Percentiles rank a stretch among this genome's conserved stretches.
These are phyloP conservation scores for Zygosaccharomyces pseudorouxii DNA, from an alignment of 805 yeast species.

Conservation along the genomic window DNA sequence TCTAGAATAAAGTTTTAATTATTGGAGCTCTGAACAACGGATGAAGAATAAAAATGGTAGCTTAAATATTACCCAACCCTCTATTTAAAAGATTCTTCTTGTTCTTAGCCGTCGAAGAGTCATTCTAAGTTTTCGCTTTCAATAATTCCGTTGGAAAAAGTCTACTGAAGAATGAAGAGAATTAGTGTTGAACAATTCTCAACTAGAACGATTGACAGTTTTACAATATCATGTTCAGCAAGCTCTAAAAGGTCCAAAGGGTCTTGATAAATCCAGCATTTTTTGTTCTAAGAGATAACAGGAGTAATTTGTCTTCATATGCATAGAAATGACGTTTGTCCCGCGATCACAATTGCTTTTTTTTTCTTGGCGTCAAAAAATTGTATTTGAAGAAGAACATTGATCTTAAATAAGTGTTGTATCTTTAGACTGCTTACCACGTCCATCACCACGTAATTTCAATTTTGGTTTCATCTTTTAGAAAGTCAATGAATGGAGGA, in stretches of 20 bases:
- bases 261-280: background rate
- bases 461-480: no score
- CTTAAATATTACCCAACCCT: background rate
- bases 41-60: no score
- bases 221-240: background rate
- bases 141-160: conserved; percentile 14
- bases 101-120: conserved; percentile 8
- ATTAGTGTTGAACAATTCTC: background rate
- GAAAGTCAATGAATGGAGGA: no score
- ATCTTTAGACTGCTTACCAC: background rate
- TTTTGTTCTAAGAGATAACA: no score
- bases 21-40: background rate
- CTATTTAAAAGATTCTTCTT: background rate
- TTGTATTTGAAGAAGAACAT: background rate
- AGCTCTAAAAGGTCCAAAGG: background rate
- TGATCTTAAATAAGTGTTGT: background rate
- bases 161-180: background rate
- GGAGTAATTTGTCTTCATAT: background rate
- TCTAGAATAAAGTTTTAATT: background rate
- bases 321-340: background rate
- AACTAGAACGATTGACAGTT: background rate
- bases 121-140: conserved; percentile 9
- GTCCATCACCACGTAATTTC: no score
- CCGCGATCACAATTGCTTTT: background rate
- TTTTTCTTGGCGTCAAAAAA: background rate